Base-by-base conservation (phyloP, 441 rosid species). In the Macaranga tanarius region DNA sequence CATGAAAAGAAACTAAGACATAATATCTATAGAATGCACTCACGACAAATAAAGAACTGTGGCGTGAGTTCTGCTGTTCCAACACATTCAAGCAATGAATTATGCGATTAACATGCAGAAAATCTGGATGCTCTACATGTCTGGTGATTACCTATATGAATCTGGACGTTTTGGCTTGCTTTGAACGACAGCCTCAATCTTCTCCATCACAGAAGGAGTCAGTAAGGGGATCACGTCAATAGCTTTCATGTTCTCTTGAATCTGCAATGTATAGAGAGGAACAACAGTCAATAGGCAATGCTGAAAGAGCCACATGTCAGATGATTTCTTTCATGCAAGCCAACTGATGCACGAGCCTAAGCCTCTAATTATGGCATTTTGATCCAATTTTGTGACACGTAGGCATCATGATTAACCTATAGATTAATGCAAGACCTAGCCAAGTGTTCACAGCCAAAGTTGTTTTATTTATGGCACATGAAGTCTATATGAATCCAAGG, bases 231-330 rank as follows among this genome's bases (percentile, higher is more conserved):
- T 88, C 42, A 89, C 96, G 51, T 92, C 97, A 70, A 94, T 73
- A 31, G 99, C 93, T 74, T 92, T 94, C 99, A 94, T 90, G 89
- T 94, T 94, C 81, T 92, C 97, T 84, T 87, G 92, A 83, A 94
- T 84, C 99, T 92, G 86, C 76, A 34, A 34, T 34, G 7, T 7
- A 80, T n/a, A 2, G 22, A n/a, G 40, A 52, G 19, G 38, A 25
- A 34, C 20, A 56, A 23, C 44, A 66, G 60, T 45, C 45, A 40
- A 54, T 47, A 13, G 22, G 48, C 9, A 11, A 73, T 15, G 20
- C 38, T 23, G 17, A 57, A 47, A 10, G 12, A 42, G 47, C 47
- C 47, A 42, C 12, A 42, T 10, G 12, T 0, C 47, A 7, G 3
- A 7, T 38, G 42, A 38, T 38, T 7, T 38, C 42, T 38, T 38